Percentiles rank a stretch among this genome's conserved stretches.
These are phyloP conservation scores for Lentinula lateritia DNA, from an alignment of 768 basidiomycete genomes.

Conservation along the genomic window DNA sequence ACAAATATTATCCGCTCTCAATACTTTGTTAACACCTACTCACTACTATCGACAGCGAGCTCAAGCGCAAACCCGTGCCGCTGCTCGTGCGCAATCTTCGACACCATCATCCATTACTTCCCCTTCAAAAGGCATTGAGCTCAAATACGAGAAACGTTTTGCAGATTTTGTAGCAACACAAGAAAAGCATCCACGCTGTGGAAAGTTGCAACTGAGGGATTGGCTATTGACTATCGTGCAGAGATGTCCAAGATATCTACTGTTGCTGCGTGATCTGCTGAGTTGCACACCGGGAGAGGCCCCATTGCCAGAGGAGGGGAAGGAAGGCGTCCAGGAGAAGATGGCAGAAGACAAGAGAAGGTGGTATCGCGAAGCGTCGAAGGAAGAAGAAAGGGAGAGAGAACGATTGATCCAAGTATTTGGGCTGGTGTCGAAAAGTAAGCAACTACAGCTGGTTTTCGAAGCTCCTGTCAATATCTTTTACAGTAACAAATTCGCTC, in stretches of 20 bases:
- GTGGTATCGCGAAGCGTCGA: constrained; percentile 12
- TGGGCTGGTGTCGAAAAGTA: constrained; percentile 72
- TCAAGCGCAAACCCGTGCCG: not conserved
- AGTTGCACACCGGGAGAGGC: constrained; percentile 36
- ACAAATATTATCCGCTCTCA: constrained; percentile 52
- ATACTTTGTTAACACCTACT: constrained; percentile 43
- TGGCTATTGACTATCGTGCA: constrained; percentile 88
- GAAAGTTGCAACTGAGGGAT: constrained; percentile 71
- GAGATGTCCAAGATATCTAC: constrained; percentile 80
- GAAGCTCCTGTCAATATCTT: constrained; percentile 2
- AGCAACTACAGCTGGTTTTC: constrained; percentile 14
- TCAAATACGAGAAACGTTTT: constrained; percentile 33
- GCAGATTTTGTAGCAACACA: constrained; percentile 56
- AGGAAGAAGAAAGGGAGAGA: constrained; percentile 62
- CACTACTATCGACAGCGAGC: constrained; percentile 12
- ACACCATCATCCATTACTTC: not conserved
- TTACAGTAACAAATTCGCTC: constrained; percentile 66
- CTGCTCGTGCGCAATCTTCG: not conserved
- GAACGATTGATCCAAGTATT: constrained; percentile 54
- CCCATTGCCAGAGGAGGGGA: not conserved
- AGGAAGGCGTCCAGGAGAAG: not conserved
- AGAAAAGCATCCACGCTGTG: constrained; percentile 67
- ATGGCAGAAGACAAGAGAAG: not conserved
- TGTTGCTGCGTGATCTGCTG: constrained; percentile 79
- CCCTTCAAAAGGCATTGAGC: constrained; percentile 12